Conservation (phyloP, 495 filamentous ascomycete species). For the Copromyces sp. region DNA sequence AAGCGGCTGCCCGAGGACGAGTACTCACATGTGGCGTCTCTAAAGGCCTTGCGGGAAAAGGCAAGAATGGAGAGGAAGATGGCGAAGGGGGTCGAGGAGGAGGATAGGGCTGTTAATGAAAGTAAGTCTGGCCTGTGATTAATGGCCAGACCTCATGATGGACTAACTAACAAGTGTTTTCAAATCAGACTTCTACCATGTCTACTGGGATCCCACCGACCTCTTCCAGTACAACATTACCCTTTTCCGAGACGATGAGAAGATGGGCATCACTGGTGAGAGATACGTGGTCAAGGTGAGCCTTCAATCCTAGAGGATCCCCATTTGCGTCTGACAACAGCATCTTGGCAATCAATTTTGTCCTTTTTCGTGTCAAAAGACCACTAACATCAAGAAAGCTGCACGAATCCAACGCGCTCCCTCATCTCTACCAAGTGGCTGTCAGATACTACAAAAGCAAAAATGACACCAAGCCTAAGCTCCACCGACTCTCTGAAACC, state of each 20-base stretch:
- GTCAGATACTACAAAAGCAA: slow-evolving; percentile 27
- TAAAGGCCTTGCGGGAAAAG: slow-evolving; percentile 9
- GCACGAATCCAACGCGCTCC: slow-evolving; percentile 36
- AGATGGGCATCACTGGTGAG: slow-evolving; percentile 16
- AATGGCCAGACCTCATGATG: too few relatives aligned
- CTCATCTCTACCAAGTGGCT: slow-evolving; percentile 31
- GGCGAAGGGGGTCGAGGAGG: slow-evolving; percentile 28
- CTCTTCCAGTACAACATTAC: slow-evolving; percentile 27
- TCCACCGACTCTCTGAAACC: slow-evolving; percentile 16
- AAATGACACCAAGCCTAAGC: slow-evolving; percentile 13
- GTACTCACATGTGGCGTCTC: slow-evolving; percentile 13
- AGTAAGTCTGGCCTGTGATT: slow-evolving; percentile 12
- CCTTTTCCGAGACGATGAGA: slow-evolving; percentile 18
- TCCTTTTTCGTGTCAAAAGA: background rate
- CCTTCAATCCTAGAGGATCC: background rate
- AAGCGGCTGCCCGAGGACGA: slow-evolving; percentile 9
- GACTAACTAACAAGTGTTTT: background rate
- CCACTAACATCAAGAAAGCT: slow-evolving; percentile 20
- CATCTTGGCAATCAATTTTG: background rate
- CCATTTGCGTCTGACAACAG: background rate
- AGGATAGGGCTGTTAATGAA: slow-evolving; percentile 27
- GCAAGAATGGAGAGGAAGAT: slow-evolving; percentile 38
- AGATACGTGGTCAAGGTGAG: slow-evolving; percentile 28
- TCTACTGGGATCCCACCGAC: slow-evolving; percentile 22
- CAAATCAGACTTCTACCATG: slow-evolving; percentile 12